phyloP scores from a whole-genome alignment of 768 basidiomycete species.

The Rhodotorula taiwanensis region DNA sequence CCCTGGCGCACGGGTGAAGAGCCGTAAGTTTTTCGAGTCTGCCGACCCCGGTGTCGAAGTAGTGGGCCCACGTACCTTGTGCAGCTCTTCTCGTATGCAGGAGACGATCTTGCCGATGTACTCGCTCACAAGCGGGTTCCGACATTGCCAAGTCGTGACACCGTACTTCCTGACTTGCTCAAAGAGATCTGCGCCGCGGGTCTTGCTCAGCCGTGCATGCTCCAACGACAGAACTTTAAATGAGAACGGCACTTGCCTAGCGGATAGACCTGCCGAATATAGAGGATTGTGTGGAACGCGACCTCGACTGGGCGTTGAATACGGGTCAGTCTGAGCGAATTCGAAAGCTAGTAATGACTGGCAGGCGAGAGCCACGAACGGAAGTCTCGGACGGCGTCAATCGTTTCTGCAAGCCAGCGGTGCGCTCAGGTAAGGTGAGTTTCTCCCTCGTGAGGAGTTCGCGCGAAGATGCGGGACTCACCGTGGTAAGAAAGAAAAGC shows the following conservation, averaged over 20 bases:
- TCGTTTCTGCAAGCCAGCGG: slow-evolving; percentile 24
- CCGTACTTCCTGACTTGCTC: slow-evolving; percentile 81
- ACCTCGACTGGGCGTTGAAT: slow-evolving; percentile 66
- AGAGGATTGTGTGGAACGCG: slow-evolving; percentile 84
- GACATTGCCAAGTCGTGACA: slow-evolving; percentile 80
- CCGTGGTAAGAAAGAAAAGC: neutral
- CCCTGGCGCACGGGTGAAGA: too few relatives aligned
- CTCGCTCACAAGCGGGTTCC: slow-evolving; percentile 79
- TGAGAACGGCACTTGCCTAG: slow-evolving; percentile 42
- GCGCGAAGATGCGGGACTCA: neutral
- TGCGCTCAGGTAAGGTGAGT: too few relatives aligned
- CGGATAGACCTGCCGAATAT: slow-evolving; percentile 83
- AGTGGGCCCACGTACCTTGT: slow-evolving; percentile 49
- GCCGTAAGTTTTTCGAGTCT: too few relatives aligned
- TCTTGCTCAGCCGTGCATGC: neutral
- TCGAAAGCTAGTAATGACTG: neutral
- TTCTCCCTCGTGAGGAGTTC: too few relatives aligned
- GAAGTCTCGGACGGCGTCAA: slow-evolving; percentile 35
- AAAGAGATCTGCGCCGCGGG: slow-evolving; percentile 57
- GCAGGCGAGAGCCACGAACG: slow-evolving; percentile 20
- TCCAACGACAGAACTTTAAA: too few relatives aligned
- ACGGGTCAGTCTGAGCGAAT: neutral
- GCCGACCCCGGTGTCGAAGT: too few relatives aligned
- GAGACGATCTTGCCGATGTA: slow-evolving; percentile 84
- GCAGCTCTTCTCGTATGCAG: slow-evolving; percentile 70